Evolutionary conservation across 2,329 filamentous ascomycete genomes (phyloP), one percentile per base, ranked within the genome.

Genomic region (Xylaria sp.): DNA sequence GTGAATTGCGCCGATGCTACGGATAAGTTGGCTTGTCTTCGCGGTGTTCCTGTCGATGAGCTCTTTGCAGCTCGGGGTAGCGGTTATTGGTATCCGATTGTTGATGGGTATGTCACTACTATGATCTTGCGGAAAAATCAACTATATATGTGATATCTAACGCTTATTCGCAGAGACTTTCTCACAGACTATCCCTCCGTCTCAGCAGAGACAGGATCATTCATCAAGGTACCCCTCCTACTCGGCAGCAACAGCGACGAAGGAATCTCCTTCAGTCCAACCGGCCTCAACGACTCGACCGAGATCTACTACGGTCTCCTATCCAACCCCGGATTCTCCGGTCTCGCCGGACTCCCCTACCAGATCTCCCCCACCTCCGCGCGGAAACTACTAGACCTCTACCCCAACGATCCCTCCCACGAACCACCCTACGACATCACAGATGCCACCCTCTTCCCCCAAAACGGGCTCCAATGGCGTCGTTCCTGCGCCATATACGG

Each of bases 201-300:
- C 28, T 80, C 83, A 2, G 80, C 81, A 12, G 72, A 75, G 0
- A 68, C 78, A 13, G 79, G 79, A 1, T 81, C 81, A 9, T 85
- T 81, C 71, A 77, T 81, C 52, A 74, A 78, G 1, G 77, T 85
- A 0, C 84, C 84, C 0, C 76, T 84, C 28, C 73, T 86, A 0
- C 81, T 79, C 1, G 84, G 84, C 3, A 80, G 82, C 55, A 86
- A 85, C 68, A 83, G 79, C 3, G 83, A 86, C 68, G 48, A 86
- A 48, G 76, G 75, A 39, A 83, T 84, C 67, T 80, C 76, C 8
- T 78, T 83, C 18, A 73, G 77, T 0, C 75, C 75, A 18, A 58
- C 18, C 3, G 73, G 72, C 2, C 73, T 78, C 8, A 75, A 85
- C 65, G 83, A 80, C 4, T 80, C 81, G 25, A 25, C 78, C 5